Evolutionary conservation across 1,284 basidiomycete genomes (phyloP).

Genomic region (Microbotryum violaceum): DNA sequence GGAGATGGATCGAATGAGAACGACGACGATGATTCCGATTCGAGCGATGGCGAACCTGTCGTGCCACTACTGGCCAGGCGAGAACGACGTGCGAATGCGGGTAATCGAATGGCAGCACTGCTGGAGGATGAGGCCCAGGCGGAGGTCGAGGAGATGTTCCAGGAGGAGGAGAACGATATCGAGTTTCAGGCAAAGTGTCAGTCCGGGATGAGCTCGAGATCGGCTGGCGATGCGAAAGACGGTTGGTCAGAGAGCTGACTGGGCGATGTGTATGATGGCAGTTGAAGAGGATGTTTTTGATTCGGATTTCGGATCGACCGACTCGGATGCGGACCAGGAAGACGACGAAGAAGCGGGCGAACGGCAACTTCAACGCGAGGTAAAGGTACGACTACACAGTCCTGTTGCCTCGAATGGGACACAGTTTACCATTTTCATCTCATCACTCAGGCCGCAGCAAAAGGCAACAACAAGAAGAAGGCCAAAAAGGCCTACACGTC

Average conservation of each 20-base stretch:
- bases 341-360: conserved; percentile 54
- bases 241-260: conserved; percentile 5
- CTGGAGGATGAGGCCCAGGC: conserved; percentile 29
- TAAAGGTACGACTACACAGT: conserved; percentile 38
- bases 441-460: conserved; percentile 14
- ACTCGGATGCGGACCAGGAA: conserved; percentile 53
- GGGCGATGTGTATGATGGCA: conserved; percentile 35
- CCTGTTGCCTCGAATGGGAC: too few relatives aligned
- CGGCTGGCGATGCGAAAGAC: not conserved
- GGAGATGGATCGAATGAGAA: not conserved
- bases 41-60: conserved; percentile 19
- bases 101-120: conserved; percentile 31
- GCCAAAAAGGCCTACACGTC: conserved; percentile 20
- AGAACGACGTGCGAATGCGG: conserved; percentile 21
- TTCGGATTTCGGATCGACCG: conserved; percentile 66
- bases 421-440: not conserved
- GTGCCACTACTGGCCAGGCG: conserved; percentile 8
- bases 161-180: conserved; percentile 59
- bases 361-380: conserved; percentile 53
- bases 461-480: conserved; percentile 11
- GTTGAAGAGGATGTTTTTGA: conserved; percentile 70
- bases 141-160: conserved; percentile 46
- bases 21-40: conserved; percentile 9
- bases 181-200: conserved; percentile 61
- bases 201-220: conserved; percentile 25